Conservation (phyloP, 352 stramenopile species). For the Globisporangium emineosum region DNA sequence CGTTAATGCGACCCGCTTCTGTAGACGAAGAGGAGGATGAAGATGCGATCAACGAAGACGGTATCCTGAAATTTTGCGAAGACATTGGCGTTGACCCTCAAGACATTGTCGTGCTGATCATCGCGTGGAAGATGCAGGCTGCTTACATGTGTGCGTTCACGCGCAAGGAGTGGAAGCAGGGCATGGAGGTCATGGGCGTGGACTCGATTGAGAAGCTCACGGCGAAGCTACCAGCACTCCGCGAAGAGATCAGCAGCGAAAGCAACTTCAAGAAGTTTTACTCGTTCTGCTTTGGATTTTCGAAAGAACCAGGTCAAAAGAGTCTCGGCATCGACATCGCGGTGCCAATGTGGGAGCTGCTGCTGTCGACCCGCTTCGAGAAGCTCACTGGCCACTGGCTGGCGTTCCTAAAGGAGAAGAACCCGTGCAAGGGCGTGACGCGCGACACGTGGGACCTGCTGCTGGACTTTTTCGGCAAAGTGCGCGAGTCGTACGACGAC, state of each 20-base stretch:
- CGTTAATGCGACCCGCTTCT: background rate
- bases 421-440: conserved; percentile 77
- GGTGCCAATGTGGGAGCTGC: conserved; percentile 83
- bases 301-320: conserved; percentile 87
- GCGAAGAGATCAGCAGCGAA: conserved; percentile 50
- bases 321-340: conserved; percentile 85
- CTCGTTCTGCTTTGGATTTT: conserved; percentile 85
- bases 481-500: conserved; percentile 70
- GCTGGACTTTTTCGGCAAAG: conserved; percentile 84
- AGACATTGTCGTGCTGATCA: conserved; percentile 76
- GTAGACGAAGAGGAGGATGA: conserved; percentile 52
- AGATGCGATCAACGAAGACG: conserved; percentile 68
- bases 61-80: conserved; percentile 78
- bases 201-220: conserved; percentile 67
- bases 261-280: conserved; percentile 81
- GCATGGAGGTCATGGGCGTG: conserved; percentile 75
- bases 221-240: conserved; percentile 51
- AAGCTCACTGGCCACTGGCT: conserved; percentile 72
- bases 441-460: conserved; percentile 86
- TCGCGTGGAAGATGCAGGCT: conserved; percentile 87
- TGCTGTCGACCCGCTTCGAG: conserved; percentile 61
- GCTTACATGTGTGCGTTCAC: conserved; percentile 86
- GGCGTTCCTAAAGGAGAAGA: conserved; percentile 72
- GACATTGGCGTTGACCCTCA: conserved; percentile 77
- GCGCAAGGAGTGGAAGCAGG: conserved; percentile 75